Conservation (phyloP, 2,329 filamentous ascomycete species). For the Calycina herbarum region DNA sequence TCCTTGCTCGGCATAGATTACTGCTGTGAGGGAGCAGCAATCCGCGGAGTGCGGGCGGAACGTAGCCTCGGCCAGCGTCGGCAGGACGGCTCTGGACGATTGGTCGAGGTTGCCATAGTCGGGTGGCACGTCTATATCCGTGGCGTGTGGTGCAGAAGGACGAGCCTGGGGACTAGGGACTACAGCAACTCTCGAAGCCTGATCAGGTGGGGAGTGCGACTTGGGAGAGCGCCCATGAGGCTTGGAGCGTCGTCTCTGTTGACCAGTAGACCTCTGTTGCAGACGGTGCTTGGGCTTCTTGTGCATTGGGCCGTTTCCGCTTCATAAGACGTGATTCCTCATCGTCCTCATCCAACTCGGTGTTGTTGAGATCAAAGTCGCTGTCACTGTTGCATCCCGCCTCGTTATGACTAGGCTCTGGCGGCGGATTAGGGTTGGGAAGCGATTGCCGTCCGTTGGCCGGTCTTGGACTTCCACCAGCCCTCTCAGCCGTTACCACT, state of each 20-base stretch:
- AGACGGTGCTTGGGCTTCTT: conserved; percentile 2
- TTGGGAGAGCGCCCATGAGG: conserved; percentile 1
- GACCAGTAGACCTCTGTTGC: background rate
- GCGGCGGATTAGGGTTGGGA: background rate
- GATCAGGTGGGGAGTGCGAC: background rate
- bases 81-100: conserved; percentile 6
- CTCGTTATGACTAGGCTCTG: background rate
- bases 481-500: background rate
- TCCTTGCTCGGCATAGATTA: conserved; percentile 14
- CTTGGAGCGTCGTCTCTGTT: background rate
- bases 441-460: background rate
- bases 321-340: background rate
- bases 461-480: background rate
- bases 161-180: conserved; percentile 6
- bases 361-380: background rate
- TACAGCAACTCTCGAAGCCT: background rate
- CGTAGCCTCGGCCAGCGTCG: conserved; percentile 18
- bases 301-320: conserved; percentile 1
- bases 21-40: conserved; percentile 18
- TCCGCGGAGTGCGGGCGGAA: conserved; percentile 18
- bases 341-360: background rate
- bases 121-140: conserved; percentile 22
- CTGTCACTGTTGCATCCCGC: background rate
- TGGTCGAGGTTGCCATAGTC: conserved; percentile 16
- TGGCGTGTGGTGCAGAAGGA: conserved; percentile 17